These are phyloP conservation scores for Lichtheimia ramosa DNA, from an alignment of 371 early-diverging fungal species.

Conservation along the genomic window DNA sequence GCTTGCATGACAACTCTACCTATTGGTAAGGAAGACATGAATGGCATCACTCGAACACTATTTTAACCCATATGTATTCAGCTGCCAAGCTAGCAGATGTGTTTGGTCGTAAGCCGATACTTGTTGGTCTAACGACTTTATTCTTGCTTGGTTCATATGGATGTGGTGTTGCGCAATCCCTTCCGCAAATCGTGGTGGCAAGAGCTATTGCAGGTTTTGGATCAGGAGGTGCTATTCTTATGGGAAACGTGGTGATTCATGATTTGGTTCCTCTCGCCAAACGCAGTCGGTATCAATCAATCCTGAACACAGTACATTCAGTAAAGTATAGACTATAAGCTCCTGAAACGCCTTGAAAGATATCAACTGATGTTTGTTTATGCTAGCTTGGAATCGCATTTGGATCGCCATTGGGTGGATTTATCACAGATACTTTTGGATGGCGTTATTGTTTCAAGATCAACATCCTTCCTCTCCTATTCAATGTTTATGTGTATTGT, in stretches of 20 bases:
- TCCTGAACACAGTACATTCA: conserved; percentile 36
- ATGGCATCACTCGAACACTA: too few species aligned
- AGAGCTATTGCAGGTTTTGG: conserved; percentile 80
- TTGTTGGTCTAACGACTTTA: not conserved
- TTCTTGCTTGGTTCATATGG: conserved; percentile 30
- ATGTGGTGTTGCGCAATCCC: conserved; percentile 55
- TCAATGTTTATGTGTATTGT: conserved; percentile 30
- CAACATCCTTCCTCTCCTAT: conserved; percentile 58
- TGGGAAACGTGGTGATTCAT: conserved; percentile 14
- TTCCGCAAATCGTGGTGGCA: conserved; percentile 70
- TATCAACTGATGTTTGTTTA: too few species aligned
- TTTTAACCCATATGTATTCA: not conserved
- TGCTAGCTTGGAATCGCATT: too few species aligned
- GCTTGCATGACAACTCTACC: too few species aligned
- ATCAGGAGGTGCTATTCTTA: conserved; percentile 58
- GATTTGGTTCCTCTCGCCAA: conserved; percentile 27
- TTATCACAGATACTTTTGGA: conserved; percentile 53
- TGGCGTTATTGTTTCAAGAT: conserved; percentile 75
- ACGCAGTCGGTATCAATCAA: conserved; percentile 35
- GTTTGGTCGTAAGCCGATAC: conserved; percentile 10
- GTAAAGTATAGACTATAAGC: conserved; percentile 1
- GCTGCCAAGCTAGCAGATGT: conserved; percentile 10
- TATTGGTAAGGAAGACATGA: too few species aligned
- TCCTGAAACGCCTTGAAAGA: too few species aligned
- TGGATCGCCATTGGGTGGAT: conserved; percentile 48